Conservation (phyloP, 345 rosid species). For the Toxicodendron radicans region DNA sequence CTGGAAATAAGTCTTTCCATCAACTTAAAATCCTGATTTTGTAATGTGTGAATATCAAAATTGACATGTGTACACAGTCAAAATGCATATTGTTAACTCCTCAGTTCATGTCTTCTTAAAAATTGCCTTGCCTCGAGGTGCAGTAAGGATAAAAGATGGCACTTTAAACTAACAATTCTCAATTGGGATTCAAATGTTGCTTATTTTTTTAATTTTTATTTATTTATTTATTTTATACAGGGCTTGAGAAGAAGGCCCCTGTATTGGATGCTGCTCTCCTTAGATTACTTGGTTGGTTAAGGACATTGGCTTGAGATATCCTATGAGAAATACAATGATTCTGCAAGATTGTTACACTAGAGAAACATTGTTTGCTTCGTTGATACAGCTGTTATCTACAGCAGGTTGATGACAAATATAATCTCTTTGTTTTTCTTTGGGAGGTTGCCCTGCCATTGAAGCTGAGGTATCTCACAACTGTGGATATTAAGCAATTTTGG, state of each 20-base stretch:
- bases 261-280: constrained; percentile 72
- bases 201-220: not conserved
- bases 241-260: constrained; percentile 77
- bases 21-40: constrained; percentile 15
- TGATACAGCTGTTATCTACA: not conserved
- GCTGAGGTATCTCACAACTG: constrained; percentile 1
- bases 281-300: constrained; percentile 68
- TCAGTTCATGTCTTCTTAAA: not conserved
- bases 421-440: not conserved
- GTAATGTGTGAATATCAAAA: not conserved
- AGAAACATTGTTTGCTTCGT: constrained; percentile 7
- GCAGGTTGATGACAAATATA: not conserved
- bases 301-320: constrained; percentile 62
- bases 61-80: not conserved
- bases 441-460: not conserved
- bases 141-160: not conserved
- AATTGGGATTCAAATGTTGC: not conserved
- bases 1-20: not conserved
- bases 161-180: not conserved
- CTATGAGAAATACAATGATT: not conserved
- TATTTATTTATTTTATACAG: constrained; percentile 22
- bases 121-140: not conserved
- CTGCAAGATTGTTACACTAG: not conserved
- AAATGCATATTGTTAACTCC: not conserved
- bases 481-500: not conserved